Evolutionary conservation across 73 alveolate species (phyloP).

Genomic region (Paraurostyla sp.): DNA sequence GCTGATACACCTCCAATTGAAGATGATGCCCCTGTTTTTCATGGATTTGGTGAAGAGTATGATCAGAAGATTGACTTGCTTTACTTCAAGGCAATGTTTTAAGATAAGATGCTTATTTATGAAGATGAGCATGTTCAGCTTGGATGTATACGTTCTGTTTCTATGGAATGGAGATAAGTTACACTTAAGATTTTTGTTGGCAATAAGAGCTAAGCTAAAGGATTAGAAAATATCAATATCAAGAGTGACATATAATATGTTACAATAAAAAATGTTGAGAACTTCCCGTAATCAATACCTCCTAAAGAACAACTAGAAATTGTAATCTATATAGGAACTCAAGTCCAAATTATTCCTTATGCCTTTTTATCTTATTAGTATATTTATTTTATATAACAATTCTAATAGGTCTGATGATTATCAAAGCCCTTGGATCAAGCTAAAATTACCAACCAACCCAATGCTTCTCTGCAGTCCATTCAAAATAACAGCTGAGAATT

Average conservation of each 20-base stretch:
- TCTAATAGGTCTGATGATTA: not conserved
- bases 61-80: constrained; percentile 30
- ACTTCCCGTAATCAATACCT: not conserved
- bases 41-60: not conserved
- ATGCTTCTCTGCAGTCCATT: constrained; percentile 44
- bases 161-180: constrained; percentile 50
- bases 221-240: not conserved
- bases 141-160: constrained; percentile 53
- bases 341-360: constrained; percentile 1
- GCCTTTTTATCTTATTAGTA: not conserved
- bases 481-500: not conserved
- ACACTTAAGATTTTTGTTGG: constrained; percentile 35
- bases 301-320: constrained; percentile 42
- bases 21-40: not conserved
- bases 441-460: constrained; percentile 47
- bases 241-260: constrained; percentile 28
- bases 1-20: constrained; percentile 47
- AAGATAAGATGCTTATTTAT: constrained; percentile 27
- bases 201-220: not conserved
- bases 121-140: constrained; percentile 13
- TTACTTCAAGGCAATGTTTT: constrained; percentile 22
- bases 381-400: not conserved
- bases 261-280: constrained; percentile 30
- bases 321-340: constrained; percentile 33
- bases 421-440: not conserved